phyloP scores from a whole-genome alignment of 768 basidiomycete species.

The Mycena rosella region DNA sequence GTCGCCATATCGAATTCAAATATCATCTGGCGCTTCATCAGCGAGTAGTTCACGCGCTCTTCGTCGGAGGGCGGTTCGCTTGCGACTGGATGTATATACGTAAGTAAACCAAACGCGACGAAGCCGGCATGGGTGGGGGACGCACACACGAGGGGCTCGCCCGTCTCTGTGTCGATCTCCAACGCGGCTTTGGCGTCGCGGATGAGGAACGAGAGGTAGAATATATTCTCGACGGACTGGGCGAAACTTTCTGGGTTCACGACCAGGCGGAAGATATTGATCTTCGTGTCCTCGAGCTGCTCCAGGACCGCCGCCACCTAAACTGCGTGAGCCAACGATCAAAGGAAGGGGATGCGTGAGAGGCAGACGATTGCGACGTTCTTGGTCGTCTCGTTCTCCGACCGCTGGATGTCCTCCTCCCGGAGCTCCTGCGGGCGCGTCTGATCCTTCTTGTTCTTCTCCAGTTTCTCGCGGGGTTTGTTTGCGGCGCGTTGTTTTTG shows the following conservation, averaged over 20 bases:
- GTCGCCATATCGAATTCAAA: constrained; percentile 92
- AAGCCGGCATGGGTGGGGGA: neutral
- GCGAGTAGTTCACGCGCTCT: constrained; percentile 63
- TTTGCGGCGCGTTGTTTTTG: constrained; percentile 76
- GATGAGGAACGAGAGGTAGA: constrained; percentile 94
- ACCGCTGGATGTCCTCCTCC: constrained; percentile 85
- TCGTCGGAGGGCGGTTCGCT: constrained; percentile 74
- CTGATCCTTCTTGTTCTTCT: constrained; percentile 78
- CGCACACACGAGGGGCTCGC: constrained; percentile 83
- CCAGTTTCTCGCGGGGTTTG: constrained; percentile 71
- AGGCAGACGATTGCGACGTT: constrained; percentile 78
- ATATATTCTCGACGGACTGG: constrained; percentile 96
- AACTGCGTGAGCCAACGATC: neutral
- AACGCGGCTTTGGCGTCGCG: constrained; percentile 85
- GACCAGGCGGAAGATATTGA: constrained; percentile 89
- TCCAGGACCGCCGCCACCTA: constrained; percentile 3
- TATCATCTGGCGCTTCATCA: constrained; percentile 86
- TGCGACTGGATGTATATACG: no score
- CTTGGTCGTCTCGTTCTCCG: constrained; percentile 91
- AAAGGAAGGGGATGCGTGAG: neutral
- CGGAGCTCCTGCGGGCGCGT: constrained; percentile 82
- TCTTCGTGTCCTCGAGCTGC: constrained; percentile 73
- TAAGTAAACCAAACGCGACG: neutral
- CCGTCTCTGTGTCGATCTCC: constrained; percentile 69
- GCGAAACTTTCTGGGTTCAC: constrained; percentile 90